A percentile compares a stretch with the other conserved stretches of the same genome.
These are phyloP conservation scores for Lactarius tabidus DNA, from an alignment of 768 basidiomycete genomes.

Conservation along the genomic window DNA sequence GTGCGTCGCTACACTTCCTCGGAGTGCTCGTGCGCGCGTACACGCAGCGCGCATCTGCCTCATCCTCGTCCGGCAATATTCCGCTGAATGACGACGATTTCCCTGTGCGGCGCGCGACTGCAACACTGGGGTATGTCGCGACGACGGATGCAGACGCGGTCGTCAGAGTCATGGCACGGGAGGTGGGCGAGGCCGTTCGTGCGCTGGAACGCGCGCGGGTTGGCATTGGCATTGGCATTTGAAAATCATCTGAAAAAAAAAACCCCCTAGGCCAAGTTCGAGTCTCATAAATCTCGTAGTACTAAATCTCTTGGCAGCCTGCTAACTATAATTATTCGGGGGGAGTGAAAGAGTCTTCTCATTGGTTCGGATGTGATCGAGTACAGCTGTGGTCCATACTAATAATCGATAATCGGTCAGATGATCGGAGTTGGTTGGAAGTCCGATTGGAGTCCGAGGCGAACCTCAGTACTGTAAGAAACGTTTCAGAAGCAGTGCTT, in stretches of 20 bases:
- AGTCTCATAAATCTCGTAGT: not conserved
- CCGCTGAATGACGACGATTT: conserved; percentile 17
- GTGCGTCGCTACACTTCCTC: conserved; percentile 84
- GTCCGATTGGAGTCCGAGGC: not conserved
- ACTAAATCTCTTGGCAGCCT: not conserved
- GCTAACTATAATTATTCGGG: not conserved
- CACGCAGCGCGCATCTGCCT: conserved; percentile 43
- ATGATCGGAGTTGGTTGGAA: not conserved
- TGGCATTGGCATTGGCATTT: too few relatives aligned
- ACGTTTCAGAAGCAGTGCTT: too few relatives aligned
- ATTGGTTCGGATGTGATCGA: not conserved
- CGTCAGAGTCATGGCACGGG: conserved; percentile 24
- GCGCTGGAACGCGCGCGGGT: conserved; percentile 14
- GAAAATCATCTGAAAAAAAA: too few relatives aligned
- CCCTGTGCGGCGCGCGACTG: conserved; percentile 14
- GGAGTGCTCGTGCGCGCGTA: conserved; percentile 61
- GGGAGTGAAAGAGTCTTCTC: not conserved
- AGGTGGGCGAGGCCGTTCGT: conserved; percentile 22
- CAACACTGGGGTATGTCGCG: conserved; percentile 24
- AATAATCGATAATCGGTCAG: too few relatives aligned
- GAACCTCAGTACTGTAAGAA: not conserved
- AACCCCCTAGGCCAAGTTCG: not conserved
- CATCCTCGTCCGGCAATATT: conserved; percentile 29
- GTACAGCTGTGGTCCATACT: too few relatives aligned
- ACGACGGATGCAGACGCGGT: conserved; percentile 21